Conservation (phyloP, 169 alveolate genomes). For the Plasmodium inui region DNA sequence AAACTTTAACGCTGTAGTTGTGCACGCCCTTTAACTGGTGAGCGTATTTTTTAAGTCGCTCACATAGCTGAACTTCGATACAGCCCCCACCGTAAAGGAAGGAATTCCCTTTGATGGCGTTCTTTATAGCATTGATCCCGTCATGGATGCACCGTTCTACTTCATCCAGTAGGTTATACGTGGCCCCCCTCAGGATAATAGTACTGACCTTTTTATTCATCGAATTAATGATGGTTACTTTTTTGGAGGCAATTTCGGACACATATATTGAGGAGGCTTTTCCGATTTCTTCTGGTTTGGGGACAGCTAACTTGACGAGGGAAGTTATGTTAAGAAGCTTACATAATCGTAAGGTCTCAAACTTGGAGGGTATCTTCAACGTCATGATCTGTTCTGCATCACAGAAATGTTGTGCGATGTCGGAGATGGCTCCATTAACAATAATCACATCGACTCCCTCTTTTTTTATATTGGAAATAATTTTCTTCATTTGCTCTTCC, state of each 20-base stretch:
- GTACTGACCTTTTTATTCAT: conserved; percentile 89
- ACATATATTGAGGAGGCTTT: conserved; percentile 92
- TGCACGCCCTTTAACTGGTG: conserved; percentile 92
- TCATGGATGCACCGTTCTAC: conserved; percentile 98
- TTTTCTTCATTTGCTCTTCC: conserved; percentile 91
- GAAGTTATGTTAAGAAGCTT: conserved; percentile 96
- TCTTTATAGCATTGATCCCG: conserved; percentile 84
- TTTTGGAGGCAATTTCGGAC: conserved; percentile 95
- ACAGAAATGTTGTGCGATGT: conserved; percentile 96
- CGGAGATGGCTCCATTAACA: conserved; percentile 96
- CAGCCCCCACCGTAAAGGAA: conserved; percentile 98
- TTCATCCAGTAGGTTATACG: conserved; percentile 97
- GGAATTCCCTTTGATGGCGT: conserved; percentile 90
- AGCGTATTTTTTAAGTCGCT: conserved; percentile 89
- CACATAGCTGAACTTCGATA: conserved; percentile 93
- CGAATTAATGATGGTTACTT: conserved; percentile 86
- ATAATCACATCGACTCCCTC: conserved; percentile 94
- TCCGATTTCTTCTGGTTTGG: conserved; percentile 97
- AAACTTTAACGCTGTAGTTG: conserved; percentile 97
- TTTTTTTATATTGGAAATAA: conserved; percentile 89
- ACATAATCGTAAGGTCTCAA: conserved; percentile 96
- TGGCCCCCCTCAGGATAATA: conserved; percentile 97
- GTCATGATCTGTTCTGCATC: conserved; percentile 96
- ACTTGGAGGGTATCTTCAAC: conserved; percentile 93
- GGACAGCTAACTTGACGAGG: conserved; percentile 93